phyloP scores from a whole-genome alignment of 2,329 filamentous ascomycete species.

The Annulohypoxylon truncatum region DNA sequence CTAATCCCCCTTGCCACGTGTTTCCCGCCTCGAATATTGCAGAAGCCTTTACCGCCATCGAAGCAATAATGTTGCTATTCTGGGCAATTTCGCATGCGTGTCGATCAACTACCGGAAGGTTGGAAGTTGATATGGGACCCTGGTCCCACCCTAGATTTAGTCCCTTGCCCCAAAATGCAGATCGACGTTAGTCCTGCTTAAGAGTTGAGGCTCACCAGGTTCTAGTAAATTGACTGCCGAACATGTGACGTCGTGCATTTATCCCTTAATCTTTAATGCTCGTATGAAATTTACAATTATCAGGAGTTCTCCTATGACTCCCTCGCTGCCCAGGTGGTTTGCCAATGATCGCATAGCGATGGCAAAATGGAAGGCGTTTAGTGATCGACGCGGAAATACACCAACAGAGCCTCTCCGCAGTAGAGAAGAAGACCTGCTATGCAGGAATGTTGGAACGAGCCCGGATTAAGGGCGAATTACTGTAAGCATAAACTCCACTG shows the following conservation, averaged over 20 bases:
- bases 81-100: constrained; percentile 35
- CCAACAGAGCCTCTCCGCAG: constrained; percentile 17
- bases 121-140: constrained; percentile 20
- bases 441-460: constrained; percentile 18
- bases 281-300: not conserved
- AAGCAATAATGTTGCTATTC: constrained; percentile 35
- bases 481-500: constrained; percentile 6
- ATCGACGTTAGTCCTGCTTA: constrained; percentile 30
- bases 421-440: constrained; percentile 4
- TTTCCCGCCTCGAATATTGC: constrained; percentile 8
- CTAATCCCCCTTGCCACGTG: constrained; percentile 9
- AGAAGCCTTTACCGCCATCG: constrained; percentile 19
- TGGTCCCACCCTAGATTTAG: constrained; percentile 19
- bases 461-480: constrained; percentile 15
- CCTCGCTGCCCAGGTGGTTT: too few species aligned
- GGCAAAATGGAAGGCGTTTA: not conserved
- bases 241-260: constrained; percentile 11
- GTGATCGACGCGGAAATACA: constrained; percentile 15
- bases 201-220: constrained; percentile 28
- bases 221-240: constrained; percentile 16
- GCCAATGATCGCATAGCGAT: constrained; percentile 15
- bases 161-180: constrained; percentile 32
- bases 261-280: constrained; percentile 13
- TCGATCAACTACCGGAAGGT: constrained; percentile 31
- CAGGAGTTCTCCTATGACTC: not conserved